These are phyloP conservation scores for Saccharomycopsis lassenensis DNA, from an alignment of 805 yeast species.

Conservation along the genomic window DNA sequence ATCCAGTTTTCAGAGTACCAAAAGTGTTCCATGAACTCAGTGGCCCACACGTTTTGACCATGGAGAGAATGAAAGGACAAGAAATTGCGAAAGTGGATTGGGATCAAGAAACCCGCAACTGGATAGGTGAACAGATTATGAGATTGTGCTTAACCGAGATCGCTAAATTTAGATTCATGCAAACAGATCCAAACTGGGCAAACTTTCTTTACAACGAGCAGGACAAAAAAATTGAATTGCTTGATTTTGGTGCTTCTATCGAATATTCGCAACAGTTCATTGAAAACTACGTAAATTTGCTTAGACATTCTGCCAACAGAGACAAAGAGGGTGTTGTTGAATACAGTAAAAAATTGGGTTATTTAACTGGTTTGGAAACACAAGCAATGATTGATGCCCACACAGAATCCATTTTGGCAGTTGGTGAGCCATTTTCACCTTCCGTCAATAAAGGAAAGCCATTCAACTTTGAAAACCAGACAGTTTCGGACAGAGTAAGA, in stretches of 20 bases:
- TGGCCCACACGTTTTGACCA: conserved; percentile 76
- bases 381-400: conserved; percentile 86
- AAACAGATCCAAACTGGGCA: conserved; percentile 99
- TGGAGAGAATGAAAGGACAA: conserved; percentile 77
- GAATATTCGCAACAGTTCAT: conserved; percentile 63
- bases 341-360: conserved; percentile 68
- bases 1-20: conserved; percentile 67
- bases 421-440: conserved; percentile 85
- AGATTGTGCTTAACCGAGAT: conserved; percentile 78
- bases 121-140: conserved; percentile 82
- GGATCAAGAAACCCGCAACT: conserved; percentile 63
- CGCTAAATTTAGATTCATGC: conserved; percentile 82
- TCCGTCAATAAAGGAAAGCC: conserved; percentile 34
- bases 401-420: conserved; percentile 75
- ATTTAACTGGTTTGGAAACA: conserved; percentile 84
- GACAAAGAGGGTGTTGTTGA: conserved; percentile 56
- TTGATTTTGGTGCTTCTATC: conserved; percentile 95
- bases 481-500: conserved; percentile 88
- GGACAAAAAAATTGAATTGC: conserved; percentile 67
- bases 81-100: conserved; percentile 73
- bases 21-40: conserved; percentile 65
- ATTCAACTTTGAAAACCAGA: conserved; percentile 73
- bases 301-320: conserved; percentile 61
- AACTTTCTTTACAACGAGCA: conserved; percentile 73
- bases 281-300: conserved; percentile 51